Conservation (phyloP, 2,329 filamentous ascomycete species). For the Penicillium sp. region DNA sequence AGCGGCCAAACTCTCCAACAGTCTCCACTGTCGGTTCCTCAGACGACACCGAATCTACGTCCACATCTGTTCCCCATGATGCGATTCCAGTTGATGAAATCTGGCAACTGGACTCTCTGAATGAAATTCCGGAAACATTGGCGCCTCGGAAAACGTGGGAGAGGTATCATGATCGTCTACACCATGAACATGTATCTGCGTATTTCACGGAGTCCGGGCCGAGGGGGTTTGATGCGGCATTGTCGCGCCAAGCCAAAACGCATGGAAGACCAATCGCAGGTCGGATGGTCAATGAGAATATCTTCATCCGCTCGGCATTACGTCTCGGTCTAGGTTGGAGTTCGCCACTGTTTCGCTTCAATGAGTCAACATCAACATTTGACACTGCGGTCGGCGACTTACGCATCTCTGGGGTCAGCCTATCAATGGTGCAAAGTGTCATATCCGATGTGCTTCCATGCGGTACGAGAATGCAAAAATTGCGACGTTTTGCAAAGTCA, state of each 20-base stretch:
- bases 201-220: conserved; percentile 42
- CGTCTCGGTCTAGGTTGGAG: conserved; percentile 41
- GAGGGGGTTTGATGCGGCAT: conserved; percentile 35
- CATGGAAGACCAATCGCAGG: conserved; percentile 20
- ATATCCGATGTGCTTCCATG: conserved; percentile 29
- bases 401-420: conserved; percentile 47
- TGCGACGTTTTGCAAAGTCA: conserved; percentile 32
- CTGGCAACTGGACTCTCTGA: conserved; percentile 30
- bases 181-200: conserved; percentile 30
- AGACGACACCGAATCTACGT: conserved; percentile 15
- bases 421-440: conserved; percentile 33
- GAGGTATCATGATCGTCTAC: conserved; percentile 29
- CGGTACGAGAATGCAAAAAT: conserved; percentile 33
- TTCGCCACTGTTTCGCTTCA: conserved; percentile 40
- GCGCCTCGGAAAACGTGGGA: conserved; percentile 38
- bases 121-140: conserved; percentile 8
- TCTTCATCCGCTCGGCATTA: conserved; percentile 37
- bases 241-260: conserved; percentile 23
- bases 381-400: conserved; percentile 39
- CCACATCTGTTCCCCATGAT: conserved; percentile 2
- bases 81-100: conserved; percentile 23
- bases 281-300: conserved; percentile 31
- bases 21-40: conserved; percentile 18
- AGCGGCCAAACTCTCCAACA: conserved; percentile 15
- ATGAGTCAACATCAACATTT: conserved; percentile 31